Base-by-base conservation (phyloP, 768 basidiomycete species). In the Sarcodon sp. region DNA sequence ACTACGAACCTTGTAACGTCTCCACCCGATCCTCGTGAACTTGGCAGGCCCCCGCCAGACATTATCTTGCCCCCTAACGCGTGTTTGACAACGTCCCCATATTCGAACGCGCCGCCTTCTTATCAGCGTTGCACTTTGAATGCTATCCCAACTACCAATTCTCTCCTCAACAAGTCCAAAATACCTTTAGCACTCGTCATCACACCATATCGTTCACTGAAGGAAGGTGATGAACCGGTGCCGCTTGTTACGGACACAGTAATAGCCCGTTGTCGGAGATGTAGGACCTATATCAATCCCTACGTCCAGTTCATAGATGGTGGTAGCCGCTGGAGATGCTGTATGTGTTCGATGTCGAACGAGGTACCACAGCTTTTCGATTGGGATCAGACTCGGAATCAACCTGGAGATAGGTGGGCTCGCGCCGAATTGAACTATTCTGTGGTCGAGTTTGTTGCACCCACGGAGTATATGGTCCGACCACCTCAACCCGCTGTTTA, bases 401-500 rank as follows among this genome's bases (percentile, higher is more conserved):
- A 90, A 63, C 93, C 92, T 32, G 93, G 89, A 10, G 96, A 99
- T 65, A 71, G 96, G 48, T 99, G 96, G 93, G 69, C 77, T 27
- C 81, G 96, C 51, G 80, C 88, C 1, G 96, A 99, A 67, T 73
- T 99, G 46, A 98, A 96, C 58, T 80, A 88, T 61, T 78, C 83
- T 34, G 87, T 83, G n/a, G 89, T 99, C 45, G 96, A 99, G 64
- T 99, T 81, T 59, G 87, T 99, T 47, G 96, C 96, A 1, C 93
- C 96, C 6, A 94, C 92, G 0, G 96, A 99, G 67, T 99, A 99
- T 66, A 98, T 98, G 96, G 94, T 93, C 60, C 86, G 96, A 54
- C 85, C 96, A 5, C 96, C 96, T 46, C 96, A 98, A 64, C 91
- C 96, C 5, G 90, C 93, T 13, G 90, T 96, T 46, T 98, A 94